Base-by-base conservation (phyloP, 108 stramenopile genomes). In the Asterionellopsis glacialis region DNA sequence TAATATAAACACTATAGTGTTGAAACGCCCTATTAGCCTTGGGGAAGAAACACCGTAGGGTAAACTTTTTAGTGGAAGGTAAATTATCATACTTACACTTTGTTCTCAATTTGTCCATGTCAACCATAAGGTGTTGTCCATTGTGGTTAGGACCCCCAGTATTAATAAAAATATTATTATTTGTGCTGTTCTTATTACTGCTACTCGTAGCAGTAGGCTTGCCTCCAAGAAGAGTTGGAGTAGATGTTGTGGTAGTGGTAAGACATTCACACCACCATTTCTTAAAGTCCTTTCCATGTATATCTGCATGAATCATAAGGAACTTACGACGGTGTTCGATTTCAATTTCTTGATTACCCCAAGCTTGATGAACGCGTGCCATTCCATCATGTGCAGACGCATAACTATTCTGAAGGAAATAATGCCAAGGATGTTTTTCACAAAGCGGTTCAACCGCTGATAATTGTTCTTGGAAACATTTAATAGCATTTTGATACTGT, bases 351-450 rank as follows among this genome's bases (percentile, higher is more conserved):
- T 26, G 1, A 4, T 53, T 7, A 15, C 52, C 52, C 2, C 6
- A 21, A 11, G 52, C 52, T 15, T 26, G 52, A 21, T 53, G 22
- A 26, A 23, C 24, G 6, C 22, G 24, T 18, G 52, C 23, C 24
- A 53, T 7, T 22, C 24, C 25, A 15, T 26, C 14, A 26, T 53
- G 16, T 1, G 52, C 52, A 53, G 24, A 23, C 4, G 25, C 52
- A 53, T 53, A 53, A 18, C 24, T 24, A 11, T 7, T 53, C 1
- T 9, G 6, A 1, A 53, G 25, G 14, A 26, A 15, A 53, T 26
- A 23, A 26, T 53, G 52, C 52, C 52, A 53, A 53, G 52, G 52
- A 53, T 22, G 7, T 26, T 53, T 5, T 24, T 24, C 14, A 19
- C 7, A 19, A 18, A 53, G 23, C 4, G 52, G 57, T 21, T 14